Evolutionary conservation across 352 stramenopile species (phyloP), one percentile per base, ranked within the genome.

Genomic region (Pythium utonaiense): DNA sequence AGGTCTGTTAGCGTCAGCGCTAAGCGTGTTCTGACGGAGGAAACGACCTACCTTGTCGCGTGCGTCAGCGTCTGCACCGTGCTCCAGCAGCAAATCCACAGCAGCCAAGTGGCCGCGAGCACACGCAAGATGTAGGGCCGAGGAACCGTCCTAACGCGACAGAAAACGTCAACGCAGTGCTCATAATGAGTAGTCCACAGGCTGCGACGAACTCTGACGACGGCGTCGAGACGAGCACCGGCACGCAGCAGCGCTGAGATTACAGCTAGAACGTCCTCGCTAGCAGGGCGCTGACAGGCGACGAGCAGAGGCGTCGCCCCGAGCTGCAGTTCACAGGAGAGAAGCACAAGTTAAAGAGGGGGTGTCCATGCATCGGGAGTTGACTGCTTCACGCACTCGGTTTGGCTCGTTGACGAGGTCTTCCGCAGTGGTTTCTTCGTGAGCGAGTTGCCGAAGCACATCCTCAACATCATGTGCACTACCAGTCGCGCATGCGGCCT

Each of bases 191-290:
- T 27, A 24, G 16, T 48, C 7, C 9, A n/a, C 17, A 48, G 5
- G 21, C 21, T 28, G 7, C 3, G 4, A 28, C 41, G n/a, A 8
- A 63, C 57, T 28, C 48, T 57, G 22, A 50, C 31, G 3, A 27
- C 22, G 2, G 36, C 24, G 13, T 63, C 57, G 25, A 52, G 34
- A 9, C 27, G 47, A n/a, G 36, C 48, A 24, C 57, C 57, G 1
- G 57, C 57, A 3, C 58, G 48, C 16, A 64, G 22, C n/a, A 64
- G 49, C 38, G 31, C 49, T 16, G 36, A 36, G 38, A 64, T 53
- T 8, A 64, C 36, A 8, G 2, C 47, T 6, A 54, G 36, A 7
- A 49, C 58, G 17, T 64, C 31, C 21, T 57, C 48, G 28, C 40
- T 45, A 27, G 31, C 36, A 8, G 38, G 19, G 14, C 57, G 57